Base-by-base conservation (phyloP, 78 protist genomes). In the Mantamonas sphyraenae region DNA sequence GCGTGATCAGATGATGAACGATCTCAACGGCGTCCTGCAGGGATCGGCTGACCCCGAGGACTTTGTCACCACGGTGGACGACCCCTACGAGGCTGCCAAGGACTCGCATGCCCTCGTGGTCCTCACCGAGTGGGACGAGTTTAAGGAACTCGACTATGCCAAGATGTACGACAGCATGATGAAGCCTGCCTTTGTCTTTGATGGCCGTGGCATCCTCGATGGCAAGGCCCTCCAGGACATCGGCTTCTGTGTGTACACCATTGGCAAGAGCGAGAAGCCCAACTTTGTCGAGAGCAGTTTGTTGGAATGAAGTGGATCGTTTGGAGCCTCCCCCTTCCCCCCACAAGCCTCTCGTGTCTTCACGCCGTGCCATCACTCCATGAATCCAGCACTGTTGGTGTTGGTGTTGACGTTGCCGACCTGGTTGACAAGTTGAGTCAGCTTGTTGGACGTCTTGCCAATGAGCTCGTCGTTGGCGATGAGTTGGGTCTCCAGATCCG, bases 71-170 rank as follows among this genome's bases (percentile, higher is more conserved):
- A 14, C 38, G 22, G 57, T 31, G 39, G 45, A 30, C 8, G 64
- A 39, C 12, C 64, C 73, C 24, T 50, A 50, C 14, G 73, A 55
- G 31, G 87, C 93, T 38, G 53, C 47, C 24, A 5, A 76, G 50
- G 92, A 64, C 9, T 81, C 95, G 34, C 92, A 93, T 62, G 97
- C 94, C 14, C 34, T 93, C 39, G 79, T 64, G 24, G 51, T 93
- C 56, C 9, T 80, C 34, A 95, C 98, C 60, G 98, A 95, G 75
- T 95, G 98, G 98, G 93, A 89, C 78, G 95, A 83, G 79, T 93
- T 95, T 80, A 63, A 70, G 71, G 28, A 20, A 20, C 16, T 10
- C 68, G 84, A 90, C 80, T 90, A 57, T 63, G 10, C 2, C 45
- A 28, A 43, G 47, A 22, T 86, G 22, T 82, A 40, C 43, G 71